These are phyloP conservation scores for Pseudohalonectria lignicola DNA, from an alignment of 2,329 filamentous ascomycete genomes.

Conservation along the genomic window DNA sequence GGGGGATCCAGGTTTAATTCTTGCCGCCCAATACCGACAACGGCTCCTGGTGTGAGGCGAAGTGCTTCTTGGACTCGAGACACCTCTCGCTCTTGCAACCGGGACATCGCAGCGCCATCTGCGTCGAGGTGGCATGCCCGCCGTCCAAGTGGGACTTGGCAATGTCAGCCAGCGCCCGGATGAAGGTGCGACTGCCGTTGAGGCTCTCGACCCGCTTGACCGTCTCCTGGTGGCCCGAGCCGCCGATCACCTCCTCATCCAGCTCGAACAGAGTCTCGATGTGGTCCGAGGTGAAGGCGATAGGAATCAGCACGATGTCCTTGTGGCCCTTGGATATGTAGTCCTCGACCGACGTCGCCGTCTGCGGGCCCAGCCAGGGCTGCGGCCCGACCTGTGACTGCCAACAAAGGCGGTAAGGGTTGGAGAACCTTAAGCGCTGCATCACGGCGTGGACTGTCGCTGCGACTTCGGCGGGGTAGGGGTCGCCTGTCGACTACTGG, in stretches of 20 bases:
- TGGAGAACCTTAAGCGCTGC: conserved; percentile 74
- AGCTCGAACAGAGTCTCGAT: conserved; percentile 95
- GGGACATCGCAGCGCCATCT: conserved; percentile 87
- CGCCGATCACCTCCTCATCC: conserved; percentile 88
- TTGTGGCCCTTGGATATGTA: conserved; percentile 88
- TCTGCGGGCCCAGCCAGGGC: conserved; percentile 93
- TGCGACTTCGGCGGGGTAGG: conserved; percentile 90
- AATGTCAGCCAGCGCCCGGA: conserved; percentile 77
- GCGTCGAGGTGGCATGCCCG: conserved; percentile 57
- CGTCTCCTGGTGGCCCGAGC: conserved; percentile 64
- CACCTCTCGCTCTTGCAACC: conserved; percentile 88
- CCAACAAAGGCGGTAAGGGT: conserved; percentile 92
- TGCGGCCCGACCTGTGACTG: conserved; percentile 95
- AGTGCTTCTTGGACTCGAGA: conserved; percentile 63
- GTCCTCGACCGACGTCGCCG: conserved; percentile 73
- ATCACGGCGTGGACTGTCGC: conserved; percentile 97
- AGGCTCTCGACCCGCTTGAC: conserved; percentile 87
- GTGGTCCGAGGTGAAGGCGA: conserved; percentile 97
- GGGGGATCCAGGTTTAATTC: too few relatives aligned
- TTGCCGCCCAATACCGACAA: too few relatives aligned
- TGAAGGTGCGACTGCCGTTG: conserved; percentile 86
- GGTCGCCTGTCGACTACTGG: conserved; percentile 51
- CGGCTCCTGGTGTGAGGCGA: conserved; percentile 29
- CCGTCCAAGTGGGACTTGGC: conserved; percentile 69
- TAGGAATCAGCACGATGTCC: conserved; percentile 83